phyloP scores from a whole-genome alignment of 345 rosid genomes.

The Raphanus sativus region DNA sequence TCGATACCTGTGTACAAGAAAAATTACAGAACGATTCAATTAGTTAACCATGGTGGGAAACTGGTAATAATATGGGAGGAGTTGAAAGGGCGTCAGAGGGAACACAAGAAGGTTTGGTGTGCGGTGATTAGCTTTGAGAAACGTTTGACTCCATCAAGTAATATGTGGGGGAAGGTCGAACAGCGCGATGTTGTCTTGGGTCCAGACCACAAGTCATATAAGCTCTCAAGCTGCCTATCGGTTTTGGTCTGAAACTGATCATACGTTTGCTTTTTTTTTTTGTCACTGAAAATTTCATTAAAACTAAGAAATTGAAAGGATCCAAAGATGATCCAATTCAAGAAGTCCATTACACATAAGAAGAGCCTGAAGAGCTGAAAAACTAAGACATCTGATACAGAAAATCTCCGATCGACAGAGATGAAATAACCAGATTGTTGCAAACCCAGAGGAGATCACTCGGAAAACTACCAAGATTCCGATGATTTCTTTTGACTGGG shows the following conservation, averaged over 20 bases:
- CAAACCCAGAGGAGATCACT: too few relatives aligned
- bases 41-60: neutral
- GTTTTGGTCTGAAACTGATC: neutral
- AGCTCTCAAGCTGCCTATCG: neutral
- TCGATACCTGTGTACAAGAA: neutral
- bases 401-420: too few relatives aligned
- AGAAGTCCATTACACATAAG: too few relatives aligned
- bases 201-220: neutral
- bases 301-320: too few relatives aligned
- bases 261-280: too few relatives aligned
- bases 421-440: too few relatives aligned
- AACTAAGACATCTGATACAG: too few relatives aligned
- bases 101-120: neutral
- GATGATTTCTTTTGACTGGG: too few relatives aligned
- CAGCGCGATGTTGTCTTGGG: neutral
- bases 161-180: neutral
- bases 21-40: neutral
- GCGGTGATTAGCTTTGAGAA: neutral
- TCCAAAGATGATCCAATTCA: too few relatives aligned
- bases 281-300: too few relatives aligned
- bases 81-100: neutral
- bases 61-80: neutral
- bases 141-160: neutral
- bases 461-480: too few relatives aligned
- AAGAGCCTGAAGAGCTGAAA: too few relatives aligned